Evolutionary conservation across 2,329 filamentous ascomycete genomes (phyloP).

Genomic region (Monosporascus sp.): DNA sequence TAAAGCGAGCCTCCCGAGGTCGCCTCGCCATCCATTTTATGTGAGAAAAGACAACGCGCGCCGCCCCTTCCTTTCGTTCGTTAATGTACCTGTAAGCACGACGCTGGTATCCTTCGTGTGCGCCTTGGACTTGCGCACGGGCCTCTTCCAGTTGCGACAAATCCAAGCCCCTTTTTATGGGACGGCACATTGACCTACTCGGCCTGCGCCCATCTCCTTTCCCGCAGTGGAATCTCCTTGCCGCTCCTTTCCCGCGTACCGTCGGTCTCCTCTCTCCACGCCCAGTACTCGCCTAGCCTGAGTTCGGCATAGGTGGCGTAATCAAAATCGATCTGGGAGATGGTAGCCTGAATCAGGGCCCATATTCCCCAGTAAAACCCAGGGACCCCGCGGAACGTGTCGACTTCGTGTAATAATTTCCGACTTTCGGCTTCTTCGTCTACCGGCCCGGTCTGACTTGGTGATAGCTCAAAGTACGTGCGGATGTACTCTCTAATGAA

Average conservation of each 20-base stretch:
- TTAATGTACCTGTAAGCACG: too few species aligned
- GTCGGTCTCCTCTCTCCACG: conserved; percentile 72
- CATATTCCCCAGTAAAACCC: conserved; percentile 93
- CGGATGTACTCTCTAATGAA: conserved; percentile 82
- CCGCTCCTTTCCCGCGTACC: conserved; percentile 51
- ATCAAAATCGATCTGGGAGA: conserved; percentile 94
- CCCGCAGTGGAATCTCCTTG: conserved; percentile 53
- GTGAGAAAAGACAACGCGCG: too few species aligned
- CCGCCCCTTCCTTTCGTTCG: too few species aligned
- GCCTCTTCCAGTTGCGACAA: too few species aligned
- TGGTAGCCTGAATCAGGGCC: conserved; percentile 89
- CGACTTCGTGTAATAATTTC: conserved; percentile 73
- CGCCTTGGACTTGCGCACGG: too few species aligned
- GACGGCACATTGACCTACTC: conserved; percentile 17
- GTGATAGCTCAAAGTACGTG: conserved; percentile 59
- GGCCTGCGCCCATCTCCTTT: conserved; percentile 69
- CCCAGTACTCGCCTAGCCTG: conserved; percentile 85
- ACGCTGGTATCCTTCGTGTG: too few species aligned
- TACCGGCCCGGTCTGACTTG: conserved; percentile 26
- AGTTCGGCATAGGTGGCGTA: conserved; percentile 87
- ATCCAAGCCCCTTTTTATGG: too few species aligned
- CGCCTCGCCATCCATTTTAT: too few species aligned
- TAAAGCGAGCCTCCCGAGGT: too few species aligned
- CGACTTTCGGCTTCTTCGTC: conserved; percentile 58
- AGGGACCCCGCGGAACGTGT: conserved; percentile 80